Base-by-base conservation (phyloP, 2,329 filamentous ascomycete genomes). In the Alternaria atra region DNA sequence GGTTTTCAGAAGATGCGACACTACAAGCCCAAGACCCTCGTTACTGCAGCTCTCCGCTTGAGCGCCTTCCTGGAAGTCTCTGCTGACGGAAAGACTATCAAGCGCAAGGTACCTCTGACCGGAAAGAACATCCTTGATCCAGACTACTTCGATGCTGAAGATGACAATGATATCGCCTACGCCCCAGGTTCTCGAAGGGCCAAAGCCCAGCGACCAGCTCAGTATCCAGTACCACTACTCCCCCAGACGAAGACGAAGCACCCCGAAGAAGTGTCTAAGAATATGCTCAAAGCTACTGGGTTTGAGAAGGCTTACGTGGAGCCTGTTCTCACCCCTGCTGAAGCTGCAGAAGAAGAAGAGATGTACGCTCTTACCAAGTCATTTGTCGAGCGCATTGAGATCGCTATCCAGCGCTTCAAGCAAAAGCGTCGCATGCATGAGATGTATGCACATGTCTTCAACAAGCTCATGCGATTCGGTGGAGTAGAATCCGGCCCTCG, bases 361-460 rank as follows among this genome's bases (percentile, higher is more conserved):
- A 80, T 95, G 25, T 99, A 97, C 73, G 77, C 87, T 65, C 75
- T 80, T 83, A 77, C 80, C 12, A 77, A 78, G 47, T 55, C 72
- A 2, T 81, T 83, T 56, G 66, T 74, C 29, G 91, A 90, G 57
- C 92, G 95, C 47, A 92, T 98, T 40, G 90, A 97, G 73, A 86
- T 89, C 27, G 95, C 92, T 47, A 91, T 98, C 55, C 89, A 93
- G 67, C 90, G 93, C 13, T 99, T 90, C 80, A 88, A 91, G 63
- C 84, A 87, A 35, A 91, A 89, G 47, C 90, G 94, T 32, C 93
- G 91, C 66, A 86, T 97, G 60, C 86, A 91, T 60, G 77, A 82
- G 12, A 82, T 87, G 4, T 88, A 88, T 25, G 77, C 83, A 5
- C 82, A 85, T 17, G 81, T 93, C 34, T 95, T 99, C 79, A 85